These are phyloP conservation scores for Schizophyllum commune DNA, from an alignment of 1,284 basidiomycete genomes.

Conservation along the genomic window DNA sequence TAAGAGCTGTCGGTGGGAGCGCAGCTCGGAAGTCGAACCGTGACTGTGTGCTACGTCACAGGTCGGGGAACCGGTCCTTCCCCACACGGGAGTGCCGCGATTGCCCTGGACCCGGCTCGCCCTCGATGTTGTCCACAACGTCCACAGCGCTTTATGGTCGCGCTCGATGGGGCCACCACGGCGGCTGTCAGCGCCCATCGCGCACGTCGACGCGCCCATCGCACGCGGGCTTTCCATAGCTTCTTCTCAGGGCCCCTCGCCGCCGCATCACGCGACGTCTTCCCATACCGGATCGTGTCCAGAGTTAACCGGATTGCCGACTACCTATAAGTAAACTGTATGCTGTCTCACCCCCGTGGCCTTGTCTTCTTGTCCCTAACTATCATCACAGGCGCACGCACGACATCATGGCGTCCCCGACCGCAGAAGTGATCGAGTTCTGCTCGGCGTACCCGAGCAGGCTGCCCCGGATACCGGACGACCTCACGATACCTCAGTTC, in stretches of 20 bases:
- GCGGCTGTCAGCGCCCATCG: too few relatives aligned
- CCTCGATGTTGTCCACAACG: too few relatives aligned
- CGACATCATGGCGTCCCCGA: not conserved
- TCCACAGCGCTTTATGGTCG: too few relatives aligned
- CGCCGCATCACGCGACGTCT: not conserved
- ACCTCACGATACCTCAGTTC: constrained; percentile 70
- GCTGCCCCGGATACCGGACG: constrained; percentile 52
- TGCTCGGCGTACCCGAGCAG: constrained; percentile 18
- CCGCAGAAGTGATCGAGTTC: not conserved
- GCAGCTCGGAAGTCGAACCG: too few relatives aligned
- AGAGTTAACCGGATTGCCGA: not conserved
- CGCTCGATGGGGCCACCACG: too few relatives aligned
- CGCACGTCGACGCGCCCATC: too few relatives aligned
- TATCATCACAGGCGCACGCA: not conserved
- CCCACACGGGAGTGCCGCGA: too few relatives aligned
- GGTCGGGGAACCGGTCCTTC: too few relatives aligned
- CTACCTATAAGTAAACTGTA: not conserved
- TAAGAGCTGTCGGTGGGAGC: too few relatives aligned
- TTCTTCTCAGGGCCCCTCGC: not conserved
- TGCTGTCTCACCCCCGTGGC: not conserved
- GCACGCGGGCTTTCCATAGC: too few relatives aligned
- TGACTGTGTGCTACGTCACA: too few relatives aligned
- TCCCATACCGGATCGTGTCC: not conserved
- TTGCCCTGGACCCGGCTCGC: too few relatives aligned
- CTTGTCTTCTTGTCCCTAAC: not conserved